Evolutionary conservation across 2,329 filamentous ascomycete genomes (phyloP), one percentile per base, ranked within the genome.

Genomic region (Ophiostoma ulmi): DNA sequence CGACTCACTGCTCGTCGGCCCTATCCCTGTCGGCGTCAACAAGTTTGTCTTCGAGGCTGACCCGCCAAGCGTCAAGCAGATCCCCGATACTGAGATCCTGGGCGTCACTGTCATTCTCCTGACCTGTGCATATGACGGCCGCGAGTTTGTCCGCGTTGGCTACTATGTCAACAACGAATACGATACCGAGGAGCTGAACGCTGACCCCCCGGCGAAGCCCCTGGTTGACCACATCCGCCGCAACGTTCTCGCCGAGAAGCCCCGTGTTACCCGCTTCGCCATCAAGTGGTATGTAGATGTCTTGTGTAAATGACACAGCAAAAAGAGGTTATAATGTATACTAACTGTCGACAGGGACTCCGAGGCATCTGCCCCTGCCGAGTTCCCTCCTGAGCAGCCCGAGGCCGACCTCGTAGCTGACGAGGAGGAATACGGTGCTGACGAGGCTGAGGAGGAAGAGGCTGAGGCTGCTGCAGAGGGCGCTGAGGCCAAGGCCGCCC

Each of bases 161-260:
- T 99, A 99, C 87, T 99, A 99, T 76, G 95, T 99, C 77, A 99
- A 98, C 86, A 99, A 99, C 77, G 96, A 99, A 81, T 99, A 99
- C 80, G 93, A 97, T 76, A 91, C 91, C 36, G 93, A 96, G 77
- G 92, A 97, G 79, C 86, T 99, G 74, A 91, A 88, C 76, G 89
- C 90, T 67, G 94, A 98, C 76, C 95, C 95, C 11, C 95, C 95
- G 7, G 86, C 93, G 71, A 97, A 97, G 84, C 94, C 94, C 55
- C 86, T 96, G 75, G 90, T 98, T 74, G 96, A 99, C 79, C 92
- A 93, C 77, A 93, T 99, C 74, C 88, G 88, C 75, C 90, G 96
- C 76, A 97, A 96, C 78, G 92, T 99, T 68, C 87, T 99, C 52
- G 93, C 94, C 3, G 94, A 98, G 83, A 99, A 99, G 87, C 95